These are phyloP conservation scores for Penstemon davidsonii DNA, from an alignment of 257 asterid species.

Conservation along the genomic window DNA sequence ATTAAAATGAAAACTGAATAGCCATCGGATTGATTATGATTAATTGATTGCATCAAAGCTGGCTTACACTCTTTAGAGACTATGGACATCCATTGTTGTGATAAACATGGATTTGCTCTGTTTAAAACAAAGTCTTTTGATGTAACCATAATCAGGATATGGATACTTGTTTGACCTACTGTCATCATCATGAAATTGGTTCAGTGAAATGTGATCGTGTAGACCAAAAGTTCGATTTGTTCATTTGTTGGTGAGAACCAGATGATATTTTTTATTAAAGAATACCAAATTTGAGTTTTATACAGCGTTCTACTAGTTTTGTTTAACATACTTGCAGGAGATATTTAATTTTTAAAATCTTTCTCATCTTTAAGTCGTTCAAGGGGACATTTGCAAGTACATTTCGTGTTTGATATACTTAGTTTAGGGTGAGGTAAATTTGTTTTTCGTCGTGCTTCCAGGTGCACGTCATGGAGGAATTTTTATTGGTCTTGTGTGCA, in stretches of 20 bases:
- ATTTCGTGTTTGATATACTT: conserved; percentile 9
- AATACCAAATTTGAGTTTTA: not conserved
- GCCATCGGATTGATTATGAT: not conserved
- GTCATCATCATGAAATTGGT: not conserved
- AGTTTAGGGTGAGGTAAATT: not conserved
- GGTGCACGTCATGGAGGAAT: not conserved
- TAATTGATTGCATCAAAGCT: not conserved
- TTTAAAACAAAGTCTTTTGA: not conserved
- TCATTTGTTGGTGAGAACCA: no score
- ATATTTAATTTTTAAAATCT: not conserved
- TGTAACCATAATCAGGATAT: not conserved
- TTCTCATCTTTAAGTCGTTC: not conserved
- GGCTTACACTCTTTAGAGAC: not conserved
- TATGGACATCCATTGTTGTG: not conserved
- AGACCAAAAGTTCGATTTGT: not conserved
- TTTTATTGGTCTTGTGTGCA: not conserved
- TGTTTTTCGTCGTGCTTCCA: conserved; percentile 2
- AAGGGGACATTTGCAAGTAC: not conserved
- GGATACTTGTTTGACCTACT: not conserved
- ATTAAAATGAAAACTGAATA: not conserved
- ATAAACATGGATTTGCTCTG: conserved; percentile 3
- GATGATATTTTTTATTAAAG: no score
- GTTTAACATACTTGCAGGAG: not conserved
- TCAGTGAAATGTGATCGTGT: not conserved
- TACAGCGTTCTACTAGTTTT: not conserved